These are phyloP conservation scores for Cryptococcus sp. DNA, from an alignment of 1,284 basidiomycete species.

Conservation along the genomic window DNA sequence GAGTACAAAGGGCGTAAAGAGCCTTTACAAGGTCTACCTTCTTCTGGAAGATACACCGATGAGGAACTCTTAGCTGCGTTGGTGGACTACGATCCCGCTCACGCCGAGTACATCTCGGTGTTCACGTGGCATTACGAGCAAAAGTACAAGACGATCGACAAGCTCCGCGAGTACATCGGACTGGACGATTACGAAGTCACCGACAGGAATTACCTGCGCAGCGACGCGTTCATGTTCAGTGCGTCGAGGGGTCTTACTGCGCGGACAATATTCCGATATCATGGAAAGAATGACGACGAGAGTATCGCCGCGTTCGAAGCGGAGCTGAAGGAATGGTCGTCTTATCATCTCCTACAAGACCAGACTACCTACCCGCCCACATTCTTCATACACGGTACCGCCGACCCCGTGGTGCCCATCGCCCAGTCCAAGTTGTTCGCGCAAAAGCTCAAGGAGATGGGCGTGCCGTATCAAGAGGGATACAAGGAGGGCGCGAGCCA, in stretches of 20 bases:
- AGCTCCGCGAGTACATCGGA: conserved; percentile 15
- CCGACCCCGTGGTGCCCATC: conserved; percentile 24
- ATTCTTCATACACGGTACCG: conserved; percentile 31
- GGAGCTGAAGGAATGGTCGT: conserved; percentile 12
- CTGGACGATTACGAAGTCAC: conserved; percentile 13
- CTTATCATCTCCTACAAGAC: conserved; percentile 14
- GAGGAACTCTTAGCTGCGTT: conserved; percentile 6
- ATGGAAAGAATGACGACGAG: conserved; percentile 7
- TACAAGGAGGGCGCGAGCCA: conserved; percentile 25
- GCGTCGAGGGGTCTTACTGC: conserved; percentile 3
- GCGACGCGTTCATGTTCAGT: conserved; percentile 22
- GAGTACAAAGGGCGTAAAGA: conserved; percentile 5
- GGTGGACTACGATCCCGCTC: conserved; percentile 12
- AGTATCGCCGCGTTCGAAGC: conserved; percentile 14
- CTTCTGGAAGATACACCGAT: conserved; percentile 1
- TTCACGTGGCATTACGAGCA: conserved; percentile 21
- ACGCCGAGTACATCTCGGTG: conserved; percentile 11
- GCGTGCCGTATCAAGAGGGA: conserved; percentile 13
- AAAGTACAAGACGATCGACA: conserved; percentile 11
- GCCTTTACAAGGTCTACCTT: not conserved
- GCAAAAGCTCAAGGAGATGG: conserved; percentile 16
- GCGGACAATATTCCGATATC: conserved; percentile 15
- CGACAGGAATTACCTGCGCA: conserved; percentile 18
- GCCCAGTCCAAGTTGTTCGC: conserved; percentile 24
- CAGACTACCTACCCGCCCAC: conserved; percentile 28